Percentiles rank a stretch among this genome's conserved stretches.
Conservation (phyloP, 805 yeast genomes). For the Pichia thaimueangensis region DNA sequence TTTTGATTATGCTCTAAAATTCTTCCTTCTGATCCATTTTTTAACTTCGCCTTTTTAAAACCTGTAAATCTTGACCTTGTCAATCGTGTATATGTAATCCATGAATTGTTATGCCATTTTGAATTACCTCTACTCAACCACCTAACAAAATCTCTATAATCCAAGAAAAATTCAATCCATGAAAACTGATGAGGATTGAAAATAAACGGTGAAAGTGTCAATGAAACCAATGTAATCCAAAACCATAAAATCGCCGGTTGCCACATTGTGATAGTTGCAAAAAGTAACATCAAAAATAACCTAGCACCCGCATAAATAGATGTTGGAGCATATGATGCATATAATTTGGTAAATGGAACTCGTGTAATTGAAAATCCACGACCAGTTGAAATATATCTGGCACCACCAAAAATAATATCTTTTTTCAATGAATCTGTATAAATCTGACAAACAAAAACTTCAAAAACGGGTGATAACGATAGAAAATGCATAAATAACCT, state of each 20-base stretch:
- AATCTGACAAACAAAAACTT: constrained; percentile 91
- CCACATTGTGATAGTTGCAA: constrained; percentile 79
- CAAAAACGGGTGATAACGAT: constrained; percentile 86
- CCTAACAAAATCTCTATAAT: constrained; percentile 43
- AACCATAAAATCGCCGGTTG: constrained; percentile 62
- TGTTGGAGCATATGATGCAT: constrained; percentile 66
- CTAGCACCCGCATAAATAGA: constrained; percentile 77
- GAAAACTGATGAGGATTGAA: constrained; percentile 52
- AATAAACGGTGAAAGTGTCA: constrained; percentile 44
- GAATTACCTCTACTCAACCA: constrained; percentile 84
- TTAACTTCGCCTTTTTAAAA: constrained; percentile 71
- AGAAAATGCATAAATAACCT: constrained; percentile 70
- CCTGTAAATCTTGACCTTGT: constrained; percentile 90
- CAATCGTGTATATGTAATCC: constrained; percentile 70
- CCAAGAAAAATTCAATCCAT: constrained; percentile 40
- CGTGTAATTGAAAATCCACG: constrained; percentile 90
- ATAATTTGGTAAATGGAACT: constrained; percentile 61
- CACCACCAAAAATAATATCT: constrained; percentile 86
- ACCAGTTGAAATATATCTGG: constrained; percentile 87
- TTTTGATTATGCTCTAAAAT: constrained; percentile 48
- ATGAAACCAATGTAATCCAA: constrained; percentile 41
- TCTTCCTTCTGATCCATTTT: constrained; percentile 49
- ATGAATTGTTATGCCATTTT: constrained; percentile 59
- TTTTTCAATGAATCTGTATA: constrained; percentile 72
- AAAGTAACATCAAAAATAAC: constrained; percentile 60